Conservation (phyloP, 2,329 filamentous ascomycete species). For the Fusarium denticulatum region DNA sequence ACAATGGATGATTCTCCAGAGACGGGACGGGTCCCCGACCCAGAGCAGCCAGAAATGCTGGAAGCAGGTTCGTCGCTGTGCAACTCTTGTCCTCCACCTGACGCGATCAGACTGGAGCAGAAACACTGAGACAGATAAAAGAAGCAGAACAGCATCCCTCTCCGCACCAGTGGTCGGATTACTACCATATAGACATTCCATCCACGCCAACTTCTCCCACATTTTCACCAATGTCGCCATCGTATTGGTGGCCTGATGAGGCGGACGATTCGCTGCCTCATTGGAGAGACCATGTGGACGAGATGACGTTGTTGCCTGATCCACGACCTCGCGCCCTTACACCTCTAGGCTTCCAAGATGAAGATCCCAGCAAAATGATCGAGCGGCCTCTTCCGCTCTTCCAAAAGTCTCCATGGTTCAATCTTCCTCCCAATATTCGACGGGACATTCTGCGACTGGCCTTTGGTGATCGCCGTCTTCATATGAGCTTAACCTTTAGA, state of each 20-base stretch:
- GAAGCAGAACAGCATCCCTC: background rate
- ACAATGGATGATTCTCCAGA: background rate
- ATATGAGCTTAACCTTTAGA: background rate
- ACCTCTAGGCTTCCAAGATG: background rate
- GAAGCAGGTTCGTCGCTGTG: background rate
- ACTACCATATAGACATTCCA: background rate
- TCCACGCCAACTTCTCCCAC: background rate
- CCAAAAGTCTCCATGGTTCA: conserved; percentile 1
- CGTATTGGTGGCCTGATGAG: background rate
- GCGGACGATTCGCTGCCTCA: background rate
- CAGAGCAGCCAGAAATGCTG: background rate
- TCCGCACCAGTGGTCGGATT: background rate
- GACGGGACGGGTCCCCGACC: no score
- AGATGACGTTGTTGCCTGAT: background rate
- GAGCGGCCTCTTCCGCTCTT: background rate
- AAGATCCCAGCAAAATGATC: background rate
- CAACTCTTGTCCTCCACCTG: background rate
- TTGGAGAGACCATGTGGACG: background rate
- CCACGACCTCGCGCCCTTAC: background rate
- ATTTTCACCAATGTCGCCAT: background rate
- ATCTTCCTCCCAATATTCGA: background rate
- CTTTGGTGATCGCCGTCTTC: background rate
- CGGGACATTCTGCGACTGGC: background rate
- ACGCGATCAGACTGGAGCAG: background rate
- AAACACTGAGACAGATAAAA: background rate